Evolutionary conservation across 345 rosid genomes (phyloP).

Genomic region (Gossypium longicalyx): DNA sequence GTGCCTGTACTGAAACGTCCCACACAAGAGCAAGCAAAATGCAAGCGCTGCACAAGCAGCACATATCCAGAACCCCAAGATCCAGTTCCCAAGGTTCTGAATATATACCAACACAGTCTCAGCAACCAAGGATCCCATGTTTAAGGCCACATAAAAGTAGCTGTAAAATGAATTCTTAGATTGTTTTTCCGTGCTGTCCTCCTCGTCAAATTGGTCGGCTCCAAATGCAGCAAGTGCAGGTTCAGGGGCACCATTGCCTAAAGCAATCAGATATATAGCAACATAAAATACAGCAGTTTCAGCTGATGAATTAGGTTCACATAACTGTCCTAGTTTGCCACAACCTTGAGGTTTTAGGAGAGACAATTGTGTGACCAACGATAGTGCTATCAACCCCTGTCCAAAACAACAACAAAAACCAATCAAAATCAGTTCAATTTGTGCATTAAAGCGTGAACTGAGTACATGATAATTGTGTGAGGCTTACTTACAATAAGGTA

Average conservation of each 20-base stretch:
- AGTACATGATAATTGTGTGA: neutral
- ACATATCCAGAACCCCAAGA: slow-evolving; percentile 34
- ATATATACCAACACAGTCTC: slow-evolving; percentile 35
- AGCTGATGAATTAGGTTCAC: slow-evolving; percentile 25
- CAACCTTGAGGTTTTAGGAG: slow-evolving; percentile 28
- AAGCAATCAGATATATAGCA: slow-evolving; percentile 26
- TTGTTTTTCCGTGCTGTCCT: slow-evolving; percentile 31
- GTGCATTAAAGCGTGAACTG: neutral
- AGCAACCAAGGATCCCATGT: slow-evolving; percentile 35
- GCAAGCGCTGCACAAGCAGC: slow-evolving; percentile 17
- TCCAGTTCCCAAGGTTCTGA: slow-evolving; percentile 34
- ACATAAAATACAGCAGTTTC: slow-evolving; percentile 23
- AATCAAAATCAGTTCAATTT: neutral
- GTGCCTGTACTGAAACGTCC: slow-evolving; percentile 25
- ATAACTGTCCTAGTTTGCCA: slow-evolving; percentile 21
- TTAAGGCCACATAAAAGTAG: slow-evolving; percentile 36
- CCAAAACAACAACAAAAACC: neutral
- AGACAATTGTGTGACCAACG: slow-evolving; percentile 20
- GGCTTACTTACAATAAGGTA: slow-evolving; percentile 22
- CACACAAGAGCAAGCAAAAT: slow-evolving; percentile 22
- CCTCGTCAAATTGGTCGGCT: slow-evolving; percentile 44
- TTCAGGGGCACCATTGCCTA: slow-evolving; percentile 30
- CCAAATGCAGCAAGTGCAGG: slow-evolving; percentile 34
- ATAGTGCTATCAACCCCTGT: slow-evolving; percentile 26
- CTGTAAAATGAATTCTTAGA: slow-evolving; percentile 34